Percentiles rank a stretch among this genome's conserved stretches.
Conservation (phyloP, 768 basidiomycete genomes). For the Tubosaeta sp. region DNA sequence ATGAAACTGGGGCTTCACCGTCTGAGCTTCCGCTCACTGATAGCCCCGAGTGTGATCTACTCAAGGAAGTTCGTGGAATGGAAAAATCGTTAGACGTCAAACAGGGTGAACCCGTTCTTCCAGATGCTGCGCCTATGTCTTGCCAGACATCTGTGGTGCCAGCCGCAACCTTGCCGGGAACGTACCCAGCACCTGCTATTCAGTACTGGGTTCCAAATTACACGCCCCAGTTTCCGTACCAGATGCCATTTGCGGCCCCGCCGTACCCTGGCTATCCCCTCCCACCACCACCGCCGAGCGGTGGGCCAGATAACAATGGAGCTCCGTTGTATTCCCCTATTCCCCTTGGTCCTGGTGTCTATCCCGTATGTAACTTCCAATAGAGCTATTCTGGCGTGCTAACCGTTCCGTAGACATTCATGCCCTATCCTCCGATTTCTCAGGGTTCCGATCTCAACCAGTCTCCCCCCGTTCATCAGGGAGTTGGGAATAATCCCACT, state of each 20-base stretch:
- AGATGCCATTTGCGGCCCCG: conserved; percentile 43
- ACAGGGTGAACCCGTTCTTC: conserved; percentile 7
- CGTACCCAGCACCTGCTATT: conserved; percentile 39
- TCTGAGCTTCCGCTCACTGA: conserved; percentile 1
- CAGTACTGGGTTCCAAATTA: conserved; percentile 54
- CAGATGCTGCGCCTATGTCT: conserved; percentile 5
- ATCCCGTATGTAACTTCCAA: conserved; percentile 40
- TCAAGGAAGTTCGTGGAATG: conserved; percentile 1
- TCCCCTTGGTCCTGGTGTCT: conserved; percentile 39
- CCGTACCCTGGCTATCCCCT: conserved; percentile 46
- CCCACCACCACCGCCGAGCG: conserved; percentile 27
- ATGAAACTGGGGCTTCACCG: neutral
- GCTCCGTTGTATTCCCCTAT: conserved; percentile 28
- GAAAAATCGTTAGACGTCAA: conserved; percentile 29
- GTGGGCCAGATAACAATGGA: conserved; percentile 37
- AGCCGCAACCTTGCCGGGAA: conserved; percentile 12
- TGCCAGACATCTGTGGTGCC: conserved; percentile 30
- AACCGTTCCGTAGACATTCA: conserved; percentile 37
- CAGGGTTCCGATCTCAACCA: conserved; percentile 26
- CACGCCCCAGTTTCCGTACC: conserved; percentile 48
- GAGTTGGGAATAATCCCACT: conserved; percentile 11
- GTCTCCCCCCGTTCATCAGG: conserved; percentile 12
- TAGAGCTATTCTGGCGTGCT: conserved; percentile 1
- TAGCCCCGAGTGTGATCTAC: conserved; percentile 1
- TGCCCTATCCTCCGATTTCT: conserved; percentile 43